Conservation (phyloP, 768 basidiomycete species). For the Jaapia argillacea region DNA sequence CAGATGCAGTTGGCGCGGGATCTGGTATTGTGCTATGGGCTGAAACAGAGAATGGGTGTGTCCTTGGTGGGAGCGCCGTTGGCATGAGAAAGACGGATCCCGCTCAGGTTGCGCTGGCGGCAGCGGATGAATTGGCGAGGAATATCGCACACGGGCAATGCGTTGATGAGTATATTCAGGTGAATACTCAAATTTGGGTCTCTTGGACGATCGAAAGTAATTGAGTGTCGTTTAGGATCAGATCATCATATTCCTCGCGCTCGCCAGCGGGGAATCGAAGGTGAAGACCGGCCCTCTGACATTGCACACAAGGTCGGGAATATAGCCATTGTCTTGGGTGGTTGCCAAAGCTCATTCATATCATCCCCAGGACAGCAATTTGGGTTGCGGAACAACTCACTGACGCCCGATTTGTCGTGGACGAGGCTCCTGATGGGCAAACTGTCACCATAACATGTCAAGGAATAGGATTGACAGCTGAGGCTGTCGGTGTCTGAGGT, state of each 20-base stretch:
- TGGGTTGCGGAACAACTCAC: constrained; percentile 65
- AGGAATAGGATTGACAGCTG: constrained; percentile 64
- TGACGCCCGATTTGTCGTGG: constrained; percentile 48
- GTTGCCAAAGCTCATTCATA: too few species aligned
- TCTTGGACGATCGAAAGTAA: not conserved
- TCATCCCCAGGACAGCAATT: constrained; percentile 66
- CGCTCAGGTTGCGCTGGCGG: constrained; percentile 42
- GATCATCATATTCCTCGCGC: constrained; percentile 67
- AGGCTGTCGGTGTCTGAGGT: too few species aligned
- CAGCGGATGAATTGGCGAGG: constrained; percentile 46
- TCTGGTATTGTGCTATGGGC: constrained; percentile 72
- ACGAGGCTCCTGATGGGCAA: constrained; percentile 27
- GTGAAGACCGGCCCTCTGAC: constrained; percentile 48
- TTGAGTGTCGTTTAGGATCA: constrained; percentile 49
- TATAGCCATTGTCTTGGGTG: too few species aligned
- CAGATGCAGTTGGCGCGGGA: constrained; percentile 40
- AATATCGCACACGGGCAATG: constrained; percentile 59
- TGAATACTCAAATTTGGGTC: constrained; percentile 10
- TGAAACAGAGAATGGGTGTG: constrained; percentile 55
- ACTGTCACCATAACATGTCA: constrained; percentile 48
- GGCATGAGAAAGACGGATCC: constrained; percentile 41
- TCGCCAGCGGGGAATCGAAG: constrained; percentile 54
- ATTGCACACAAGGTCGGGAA: constrained; percentile 67
- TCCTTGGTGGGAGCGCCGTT: constrained; percentile 60
- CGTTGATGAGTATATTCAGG: constrained; percentile 60